A percentile compares a stretch with the other conserved stretches of the same genome.
Evolutionary conservation across 805 yeast species (phyloP).

Genomic region (Yamadazyma olivae): DNA sequence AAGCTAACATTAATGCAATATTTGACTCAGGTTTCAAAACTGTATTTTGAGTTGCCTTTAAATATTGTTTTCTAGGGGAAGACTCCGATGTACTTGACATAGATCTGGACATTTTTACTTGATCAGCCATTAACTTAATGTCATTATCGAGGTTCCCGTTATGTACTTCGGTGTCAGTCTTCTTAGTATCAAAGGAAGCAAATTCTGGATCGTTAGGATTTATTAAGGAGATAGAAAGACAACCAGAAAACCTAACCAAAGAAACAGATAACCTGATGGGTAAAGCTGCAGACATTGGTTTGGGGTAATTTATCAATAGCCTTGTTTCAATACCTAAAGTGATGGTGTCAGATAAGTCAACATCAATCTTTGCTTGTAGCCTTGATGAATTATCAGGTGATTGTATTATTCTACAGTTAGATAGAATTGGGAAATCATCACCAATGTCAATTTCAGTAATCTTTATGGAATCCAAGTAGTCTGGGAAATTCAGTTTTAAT

Average conservation of each 20-base stretch:
- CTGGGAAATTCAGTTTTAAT: constrained; percentile 64
- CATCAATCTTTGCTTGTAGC: constrained; percentile 85
- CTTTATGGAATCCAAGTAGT: constrained; percentile 71
- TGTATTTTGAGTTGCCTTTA: background rate
- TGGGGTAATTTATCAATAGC: constrained; percentile 75
- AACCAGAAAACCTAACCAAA: constrained; percentile 86
- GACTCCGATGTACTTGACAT: background rate
- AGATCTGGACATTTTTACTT: constrained; percentile 1
- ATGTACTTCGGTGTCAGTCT: background rate
- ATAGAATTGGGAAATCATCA: constrained; percentile 90
- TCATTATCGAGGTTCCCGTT: background rate
- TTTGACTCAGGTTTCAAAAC: constrained; percentile 25
- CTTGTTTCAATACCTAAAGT: constrained; percentile 84
- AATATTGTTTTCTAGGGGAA: constrained; percentile 2
- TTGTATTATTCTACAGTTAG: constrained; percentile 81
- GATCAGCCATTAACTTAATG: background rate
- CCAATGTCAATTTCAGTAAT: constrained; percentile 91
- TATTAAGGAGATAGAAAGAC: constrained; percentile 72
- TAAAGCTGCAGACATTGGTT: constrained; percentile 77
- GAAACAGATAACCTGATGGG: constrained; percentile 87
- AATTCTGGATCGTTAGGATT: constrained; percentile 36
- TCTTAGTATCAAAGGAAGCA: constrained; percentile 6
- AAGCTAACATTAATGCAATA: constrained; percentile 82
- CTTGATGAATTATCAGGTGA: constrained; percentile 51
- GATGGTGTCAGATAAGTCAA: constrained; percentile 81